Evolutionary conservation across 169 alveolate species (phyloP).

Genomic region (Babesia bovis): DNA sequence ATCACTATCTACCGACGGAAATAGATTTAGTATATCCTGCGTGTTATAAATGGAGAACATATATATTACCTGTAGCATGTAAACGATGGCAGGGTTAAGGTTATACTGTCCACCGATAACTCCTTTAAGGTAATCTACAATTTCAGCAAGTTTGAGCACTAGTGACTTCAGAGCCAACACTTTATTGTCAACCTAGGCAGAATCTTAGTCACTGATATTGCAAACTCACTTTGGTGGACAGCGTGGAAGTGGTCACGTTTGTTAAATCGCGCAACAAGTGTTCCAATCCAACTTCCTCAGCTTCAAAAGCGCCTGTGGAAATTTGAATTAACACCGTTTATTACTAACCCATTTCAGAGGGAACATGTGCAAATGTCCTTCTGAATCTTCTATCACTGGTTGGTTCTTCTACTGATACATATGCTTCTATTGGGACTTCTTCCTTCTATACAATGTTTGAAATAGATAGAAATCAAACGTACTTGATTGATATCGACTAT

Average conservation of each 20-base stretch:
- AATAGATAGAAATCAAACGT: neutral
- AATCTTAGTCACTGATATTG: neutral
- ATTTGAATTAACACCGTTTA: neutral
- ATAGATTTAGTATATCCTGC: slow-evolving; percentile 92
- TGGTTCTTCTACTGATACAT: slow-evolving; percentile 92
- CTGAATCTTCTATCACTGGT: slow-evolving; percentile 88
- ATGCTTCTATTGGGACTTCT: slow-evolving; percentile 92
- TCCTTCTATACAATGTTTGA: slow-evolving; percentile 31
- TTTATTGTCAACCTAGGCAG: slow-evolving; percentile 71
- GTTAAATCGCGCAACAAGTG: slow-evolving; percentile 95
- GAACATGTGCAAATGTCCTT: slow-evolving; percentile 91
- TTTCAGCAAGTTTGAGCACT: slow-evolving; percentile 66
- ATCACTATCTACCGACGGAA: slow-evolving; percentile 88
- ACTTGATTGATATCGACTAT: slow-evolving; percentile 88
- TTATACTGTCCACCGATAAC: slow-evolving; percentile 85
- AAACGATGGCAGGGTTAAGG: slow-evolving; percentile 86
- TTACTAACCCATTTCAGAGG: slow-evolving; percentile 86
- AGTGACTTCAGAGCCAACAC: slow-evolving; percentile 72
- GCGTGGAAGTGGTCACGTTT: slow-evolving; percentile 91
- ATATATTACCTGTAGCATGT: slow-evolving; percentile 81
- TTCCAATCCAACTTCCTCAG: slow-evolving; percentile 99
- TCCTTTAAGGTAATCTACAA: slow-evolving; percentile 72
- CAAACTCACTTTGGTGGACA: slow-evolving; percentile 82
- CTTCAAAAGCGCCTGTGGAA: slow-evolving; percentile 91
- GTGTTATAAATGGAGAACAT: neutral